Conservation (phyloP, 2,329 filamentous ascomycete species). For the Lachnellula subtilissima region DNA sequence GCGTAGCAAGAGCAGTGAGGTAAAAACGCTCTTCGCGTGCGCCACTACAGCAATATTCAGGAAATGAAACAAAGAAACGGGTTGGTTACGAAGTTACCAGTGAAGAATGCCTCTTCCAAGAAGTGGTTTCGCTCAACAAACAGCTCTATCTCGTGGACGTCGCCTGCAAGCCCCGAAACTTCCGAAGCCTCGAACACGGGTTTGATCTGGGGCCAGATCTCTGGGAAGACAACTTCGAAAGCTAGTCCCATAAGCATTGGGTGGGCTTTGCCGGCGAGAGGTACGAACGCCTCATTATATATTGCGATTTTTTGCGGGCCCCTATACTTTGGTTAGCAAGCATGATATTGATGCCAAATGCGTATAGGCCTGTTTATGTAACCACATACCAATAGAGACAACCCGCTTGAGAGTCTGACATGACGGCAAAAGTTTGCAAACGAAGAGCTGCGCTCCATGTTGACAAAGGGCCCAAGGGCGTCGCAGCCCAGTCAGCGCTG, state of each 20-base stretch:
- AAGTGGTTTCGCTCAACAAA: conserved; percentile 22
- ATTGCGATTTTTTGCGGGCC: conserved; percentile 21
- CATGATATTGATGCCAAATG: not conserved
- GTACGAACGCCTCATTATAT: conserved; percentile 25
- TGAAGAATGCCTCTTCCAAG: conserved; percentile 27
- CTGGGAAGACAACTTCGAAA: conserved; percentile 19
- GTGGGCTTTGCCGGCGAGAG: conserved; percentile 22
- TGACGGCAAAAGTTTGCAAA: conserved; percentile 18
- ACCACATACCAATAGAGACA: conserved; percentile 22
- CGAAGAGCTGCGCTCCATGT: conserved; percentile 19
- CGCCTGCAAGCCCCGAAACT: conserved; percentile 14
- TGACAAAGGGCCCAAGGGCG: conserved; percentile 16
- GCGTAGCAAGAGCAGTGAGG: no score
- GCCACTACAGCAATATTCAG: no score
- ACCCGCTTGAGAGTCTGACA: conserved; percentile 22
- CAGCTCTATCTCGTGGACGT: conserved; percentile 22
- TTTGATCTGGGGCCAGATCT: conserved; percentile 15
- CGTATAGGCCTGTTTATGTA: not conserved
- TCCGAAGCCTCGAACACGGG: conserved; percentile 19
- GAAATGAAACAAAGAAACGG: no score
- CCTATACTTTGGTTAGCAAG: conserved; percentile 9
- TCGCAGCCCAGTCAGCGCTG: conserved; percentile 21
- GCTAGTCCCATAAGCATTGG: conserved; percentile 21
- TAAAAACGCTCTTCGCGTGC: no score
- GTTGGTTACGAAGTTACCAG: conserved; percentile 18